phyloP scores from a whole-genome alignment of 2,329 filamentous ascomycete species.

The Podosphaera aphanis region DNA sequence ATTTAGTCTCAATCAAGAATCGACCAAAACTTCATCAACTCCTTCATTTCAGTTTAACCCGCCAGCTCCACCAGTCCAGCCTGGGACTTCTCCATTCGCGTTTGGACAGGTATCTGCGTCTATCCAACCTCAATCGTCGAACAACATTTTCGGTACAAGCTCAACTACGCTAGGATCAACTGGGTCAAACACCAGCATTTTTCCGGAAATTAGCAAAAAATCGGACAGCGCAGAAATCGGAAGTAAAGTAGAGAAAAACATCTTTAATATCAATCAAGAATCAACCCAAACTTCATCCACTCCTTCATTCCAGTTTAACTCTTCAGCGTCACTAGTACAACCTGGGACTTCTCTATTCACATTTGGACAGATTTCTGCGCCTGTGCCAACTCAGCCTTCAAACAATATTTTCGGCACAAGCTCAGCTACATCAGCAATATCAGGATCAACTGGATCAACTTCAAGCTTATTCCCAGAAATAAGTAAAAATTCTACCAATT shows the following conservation, averaged over 20 bases:
- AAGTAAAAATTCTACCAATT: not conserved
- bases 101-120: constrained; percentile 4
- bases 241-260: not conserved
- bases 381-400: not conserved
- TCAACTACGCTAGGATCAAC: not conserved
- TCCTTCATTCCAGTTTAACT: constrained; percentile 4
- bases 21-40: not conserved
- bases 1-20: not conserved
- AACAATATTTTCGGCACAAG: not conserved
- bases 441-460: not conserved
- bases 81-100: constrained; percentile 1
- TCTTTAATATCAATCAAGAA: not conserved
- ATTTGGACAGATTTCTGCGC: constrained; percentile 4
- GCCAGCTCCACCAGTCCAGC: constrained; percentile 1
- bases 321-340: constrained; percentile 1
- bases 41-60: constrained; percentile 5
- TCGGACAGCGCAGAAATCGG: not conserved
- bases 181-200: constrained; percentile 1
- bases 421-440: not conserved
- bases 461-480: constrained; percentile 2
- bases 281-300: not conserved
- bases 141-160: not conserved
- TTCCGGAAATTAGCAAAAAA: not conserved
- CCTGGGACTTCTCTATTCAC: constrained; percentile 1
- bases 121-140: not conserved